A percentile compares a stretch with the other conserved stretches of the same genome.
These are phyloP conservation scores for Phoma herbarum DNA, from an alignment of 2,329 filamentous ascomycete species.

Conservation along the genomic window DNA sequence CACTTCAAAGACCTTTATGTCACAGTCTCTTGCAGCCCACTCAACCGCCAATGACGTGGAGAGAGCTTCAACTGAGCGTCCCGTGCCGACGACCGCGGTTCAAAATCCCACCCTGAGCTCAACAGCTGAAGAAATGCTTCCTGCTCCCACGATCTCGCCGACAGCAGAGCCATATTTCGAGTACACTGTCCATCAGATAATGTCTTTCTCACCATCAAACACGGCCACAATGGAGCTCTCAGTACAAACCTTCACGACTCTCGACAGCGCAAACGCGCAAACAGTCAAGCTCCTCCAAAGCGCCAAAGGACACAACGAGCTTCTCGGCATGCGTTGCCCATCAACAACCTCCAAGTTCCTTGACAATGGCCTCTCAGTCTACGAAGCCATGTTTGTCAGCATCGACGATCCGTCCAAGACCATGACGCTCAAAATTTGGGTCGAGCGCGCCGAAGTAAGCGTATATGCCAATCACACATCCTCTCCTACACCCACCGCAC, in stretches of 20 bases:
- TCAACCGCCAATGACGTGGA: not conserved
- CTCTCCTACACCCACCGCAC: not conserved
- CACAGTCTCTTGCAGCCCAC: not conserved
- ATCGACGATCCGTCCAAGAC: slow-evolving; percentile 24
- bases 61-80: not conserved
- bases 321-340: slow-evolving; percentile 13
- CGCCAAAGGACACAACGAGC: slow-evolving; percentile 11
- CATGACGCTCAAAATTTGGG: slow-evolving; percentile 29
- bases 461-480: slow-evolving; percentile 19
- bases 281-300: slow-evolving; percentile 23
- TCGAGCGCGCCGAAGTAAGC: slow-evolving; percentile 28
- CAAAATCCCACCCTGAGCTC: too few relatives aligned
- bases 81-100: not conserved
- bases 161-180: slow-evolving; percentile 36
- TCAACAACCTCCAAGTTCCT: slow-evolving; percentile 18
- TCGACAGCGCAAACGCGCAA: slow-evolving; percentile 31
- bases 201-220: slow-evolving; percentile 7
- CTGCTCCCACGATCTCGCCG: not conserved
- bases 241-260: slow-evolving; percentile 18
- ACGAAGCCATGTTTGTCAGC: slow-evolving; percentile 16
- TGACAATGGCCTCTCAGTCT: slow-evolving; percentile 22
- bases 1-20: not conserved
- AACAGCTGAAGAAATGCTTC: not conserved
- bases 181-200: slow-evolving; percentile 33
- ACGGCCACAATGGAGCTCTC: slow-evolving; percentile 11